Conservation (phyloP, 768 basidiomycete genomes). For the Exidia glandulosa region DNA sequence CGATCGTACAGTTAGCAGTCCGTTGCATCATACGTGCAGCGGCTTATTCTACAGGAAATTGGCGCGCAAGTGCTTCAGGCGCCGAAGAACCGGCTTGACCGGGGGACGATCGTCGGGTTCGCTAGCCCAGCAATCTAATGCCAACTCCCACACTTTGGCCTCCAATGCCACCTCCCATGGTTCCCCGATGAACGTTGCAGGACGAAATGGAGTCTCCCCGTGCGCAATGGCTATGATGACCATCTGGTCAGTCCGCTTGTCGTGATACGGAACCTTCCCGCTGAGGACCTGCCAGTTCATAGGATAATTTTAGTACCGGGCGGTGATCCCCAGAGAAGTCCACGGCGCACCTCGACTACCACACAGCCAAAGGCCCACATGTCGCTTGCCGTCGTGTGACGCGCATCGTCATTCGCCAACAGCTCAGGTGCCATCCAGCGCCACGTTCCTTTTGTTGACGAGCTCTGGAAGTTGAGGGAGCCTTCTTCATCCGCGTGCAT, state of each 20-base stretch:
- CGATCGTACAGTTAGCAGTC: too few species aligned
- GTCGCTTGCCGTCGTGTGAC: neutral
- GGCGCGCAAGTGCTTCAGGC: too few species aligned
- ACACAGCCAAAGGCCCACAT: constrained; percentile 2
- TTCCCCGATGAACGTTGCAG: too few species aligned
- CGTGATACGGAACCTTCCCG: neutral
- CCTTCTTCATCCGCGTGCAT: neutral
- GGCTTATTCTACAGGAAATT: too few species aligned
- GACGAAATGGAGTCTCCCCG: neutral
- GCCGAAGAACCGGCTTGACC: too few species aligned
- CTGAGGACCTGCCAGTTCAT: neutral
- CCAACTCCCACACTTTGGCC: too few species aligned
- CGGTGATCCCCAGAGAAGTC: neutral
- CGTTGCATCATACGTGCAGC: too few species aligned
- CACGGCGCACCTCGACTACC: neutral
- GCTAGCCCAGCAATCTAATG: too few species aligned
- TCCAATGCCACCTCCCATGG: too few species aligned
- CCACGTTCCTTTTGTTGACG: neutral
- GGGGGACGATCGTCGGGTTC: too few species aligned
- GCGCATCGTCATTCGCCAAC: neutral
- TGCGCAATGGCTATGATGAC: neutral
- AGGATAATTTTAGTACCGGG: too few species aligned
- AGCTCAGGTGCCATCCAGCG: constrained; percentile 2
- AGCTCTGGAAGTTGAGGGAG: neutral
- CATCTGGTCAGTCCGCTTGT: neutral